phyloP scores from a whole-genome alignment of 1,284 basidiomycete species.

The Trichosporon sp. region DNA sequence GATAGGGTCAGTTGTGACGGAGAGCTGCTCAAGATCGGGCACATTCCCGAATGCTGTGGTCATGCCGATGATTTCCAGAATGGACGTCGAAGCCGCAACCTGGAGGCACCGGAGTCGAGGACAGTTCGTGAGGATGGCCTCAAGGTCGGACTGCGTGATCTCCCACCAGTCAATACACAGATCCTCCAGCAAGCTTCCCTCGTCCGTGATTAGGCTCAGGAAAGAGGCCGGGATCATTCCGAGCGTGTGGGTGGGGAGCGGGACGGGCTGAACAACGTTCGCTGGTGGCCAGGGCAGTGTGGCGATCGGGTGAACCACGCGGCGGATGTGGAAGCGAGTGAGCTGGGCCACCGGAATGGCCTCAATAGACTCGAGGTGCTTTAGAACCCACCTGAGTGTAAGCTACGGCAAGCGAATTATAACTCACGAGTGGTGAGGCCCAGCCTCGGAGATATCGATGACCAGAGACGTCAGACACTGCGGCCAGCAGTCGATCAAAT shows the following conservation, averaged over 20 bases:
- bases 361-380: conserved; percentile 31
- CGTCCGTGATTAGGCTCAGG: conserved; percentile 15
- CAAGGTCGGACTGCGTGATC: conserved; percentile 16
- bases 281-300: conserved; percentile 25
- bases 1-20: conserved; percentile 20
- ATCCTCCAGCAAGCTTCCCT: conserved; percentile 16
- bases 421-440: conserved; percentile 29
- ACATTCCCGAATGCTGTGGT: conserved; percentile 20
- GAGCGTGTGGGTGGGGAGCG: conserved; percentile 12
- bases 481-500: conserved; percentile 27
- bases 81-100: conserved; percentile 13
- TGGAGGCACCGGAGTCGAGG: conserved; percentile 19
- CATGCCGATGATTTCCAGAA: conserved; percentile 25
- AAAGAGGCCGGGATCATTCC: conserved; percentile 18
- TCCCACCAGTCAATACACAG: conserved; percentile 36
- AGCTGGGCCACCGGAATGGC: conserved; percentile 27
- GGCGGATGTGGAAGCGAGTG: conserved; percentile 21
- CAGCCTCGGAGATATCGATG: conserved; percentile 26
- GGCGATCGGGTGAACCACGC: conserved; percentile 25
- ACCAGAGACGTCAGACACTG: conserved; percentile 17
- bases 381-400: conserved; percentile 26
- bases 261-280: conserved; percentile 7
- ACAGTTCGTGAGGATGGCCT: conserved; percentile 19
- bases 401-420: not conserved
- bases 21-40: conserved; percentile 20